Conservation (phyloP, 805 yeast species). For the Candida tibetensis region DNA sequence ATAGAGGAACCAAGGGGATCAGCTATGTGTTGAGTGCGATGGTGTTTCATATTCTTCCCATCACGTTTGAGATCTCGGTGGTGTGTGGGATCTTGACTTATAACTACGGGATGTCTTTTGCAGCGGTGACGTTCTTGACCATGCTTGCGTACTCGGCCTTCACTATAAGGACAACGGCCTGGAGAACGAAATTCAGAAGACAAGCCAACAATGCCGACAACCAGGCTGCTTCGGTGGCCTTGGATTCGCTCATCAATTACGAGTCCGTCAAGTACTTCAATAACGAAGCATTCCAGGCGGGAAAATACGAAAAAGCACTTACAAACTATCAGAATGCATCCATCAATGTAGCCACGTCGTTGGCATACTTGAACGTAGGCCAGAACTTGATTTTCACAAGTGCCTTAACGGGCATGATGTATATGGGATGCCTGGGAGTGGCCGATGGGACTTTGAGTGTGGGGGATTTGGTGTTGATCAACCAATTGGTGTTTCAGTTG, state of each 20-base stretch:
- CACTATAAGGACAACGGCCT: constrained; percentile 89
- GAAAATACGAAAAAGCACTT: constrained; percentile 76
- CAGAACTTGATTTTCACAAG: constrained; percentile 78
- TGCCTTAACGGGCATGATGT: constrained; percentile 96
- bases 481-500: constrained; percentile 93
- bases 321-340: constrained; percentile 70
- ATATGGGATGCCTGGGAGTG: constrained; percentile 95
- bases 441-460: constrained; percentile 77
- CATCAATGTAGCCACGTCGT: constrained; percentile 78
- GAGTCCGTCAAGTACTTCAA: constrained; percentile 95
- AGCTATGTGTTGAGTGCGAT: constrained; percentile 88
- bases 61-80: constrained; percentile 84
- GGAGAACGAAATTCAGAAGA: constrained; percentile 92
- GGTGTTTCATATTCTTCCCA: constrained; percentile 97
- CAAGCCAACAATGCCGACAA: constrained; percentile 90
- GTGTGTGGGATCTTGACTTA: constrained; percentile 93
- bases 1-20: constrained; percentile 96
- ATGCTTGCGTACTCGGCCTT: constrained; percentile 87
- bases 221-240: constrained; percentile 89
- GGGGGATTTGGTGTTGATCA: constrained; percentile 91
- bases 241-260: constrained; percentile 89
- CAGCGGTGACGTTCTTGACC: constrained; percentile 82
- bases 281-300: constrained; percentile 77
- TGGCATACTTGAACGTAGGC: constrained; percentile 76
- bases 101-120: constrained; percentile 85